Conservation (phyloP, 441 rosid genomes). For the Cnidoscolus chayamansa region DNA sequence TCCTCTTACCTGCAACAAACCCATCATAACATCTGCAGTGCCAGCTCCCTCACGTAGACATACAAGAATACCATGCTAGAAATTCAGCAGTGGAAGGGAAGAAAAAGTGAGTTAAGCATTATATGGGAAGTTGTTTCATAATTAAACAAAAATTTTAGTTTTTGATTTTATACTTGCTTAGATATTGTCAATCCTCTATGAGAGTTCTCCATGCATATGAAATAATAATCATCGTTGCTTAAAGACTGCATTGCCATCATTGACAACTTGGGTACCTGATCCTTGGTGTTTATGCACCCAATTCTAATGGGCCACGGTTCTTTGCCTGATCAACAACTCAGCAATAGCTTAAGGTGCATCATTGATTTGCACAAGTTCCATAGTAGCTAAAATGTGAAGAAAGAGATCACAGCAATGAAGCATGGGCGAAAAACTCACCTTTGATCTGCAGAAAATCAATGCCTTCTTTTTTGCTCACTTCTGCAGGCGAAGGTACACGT, state of each 20-base stretch:
- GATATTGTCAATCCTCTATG: conserved; percentile 28
- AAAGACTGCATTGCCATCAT: conserved; percentile 49
- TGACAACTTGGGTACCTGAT: conserved; percentile 38
- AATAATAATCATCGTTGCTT: conserved; percentile 41
- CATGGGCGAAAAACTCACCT: conserved; percentile 33
- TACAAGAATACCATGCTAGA: conserved; percentile 49
- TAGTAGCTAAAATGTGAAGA: conserved; percentile 15
- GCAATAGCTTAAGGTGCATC: conserved; percentile 6
- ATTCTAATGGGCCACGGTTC: conserved; percentile 59
- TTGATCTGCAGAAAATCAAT: conserved; percentile 49
- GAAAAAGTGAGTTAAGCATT: conserved; percentile 2
- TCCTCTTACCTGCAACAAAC: conserved; percentile 57
- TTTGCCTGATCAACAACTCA: conserved; percentile 38
- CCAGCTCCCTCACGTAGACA: conserved; percentile 58
- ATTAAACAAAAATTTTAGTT: neutral
- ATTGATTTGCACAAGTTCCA: neutral
- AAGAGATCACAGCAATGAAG: conserved; percentile 2
- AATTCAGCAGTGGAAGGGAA: conserved; percentile 15
- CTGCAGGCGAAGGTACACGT: conserved; percentile 68
- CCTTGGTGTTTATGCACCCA: conserved; percentile 45
- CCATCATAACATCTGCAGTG: conserved; percentile 42
- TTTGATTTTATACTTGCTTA: conserved; percentile 25
- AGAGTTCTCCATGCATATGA: conserved; percentile 47
- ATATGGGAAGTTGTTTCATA: neutral
- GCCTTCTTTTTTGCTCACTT: conserved; percentile 75